These are phyloP conservation scores for Plasmodiophora brassicae DNA, from an alignment of 208 protist genomes.

Conservation along the genomic window DNA sequence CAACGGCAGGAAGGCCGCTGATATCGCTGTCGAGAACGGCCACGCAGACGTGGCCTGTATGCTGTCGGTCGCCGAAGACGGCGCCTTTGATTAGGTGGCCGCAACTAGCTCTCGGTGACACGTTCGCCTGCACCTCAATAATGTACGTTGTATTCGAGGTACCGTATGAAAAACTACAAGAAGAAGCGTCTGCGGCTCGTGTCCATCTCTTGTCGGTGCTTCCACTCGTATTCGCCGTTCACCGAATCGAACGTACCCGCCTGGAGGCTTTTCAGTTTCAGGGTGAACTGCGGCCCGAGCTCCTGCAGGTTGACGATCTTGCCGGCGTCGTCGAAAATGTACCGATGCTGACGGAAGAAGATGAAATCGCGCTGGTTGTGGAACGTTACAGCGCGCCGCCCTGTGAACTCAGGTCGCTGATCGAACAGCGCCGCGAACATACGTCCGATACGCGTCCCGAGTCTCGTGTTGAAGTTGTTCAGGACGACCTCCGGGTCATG, in stretches of 20 bases:
- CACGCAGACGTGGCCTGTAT: no score
- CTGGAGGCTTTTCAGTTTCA: constrained; percentile 72
- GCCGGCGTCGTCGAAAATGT: constrained; percentile 63
- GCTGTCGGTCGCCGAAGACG: no score
- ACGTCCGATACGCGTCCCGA: constrained; percentile 59
- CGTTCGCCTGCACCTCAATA: no score
- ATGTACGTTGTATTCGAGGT: not conserved
- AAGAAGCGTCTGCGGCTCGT: constrained; percentile 46
- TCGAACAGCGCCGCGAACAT: constrained; percentile 68
- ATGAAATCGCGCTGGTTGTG: constrained; percentile 81
- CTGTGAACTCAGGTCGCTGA: constrained; percentile 66
- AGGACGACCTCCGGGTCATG: constrained; percentile 75
- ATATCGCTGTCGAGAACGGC: no score
- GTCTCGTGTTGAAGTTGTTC: constrained; percentile 76
- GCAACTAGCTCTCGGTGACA: no score
- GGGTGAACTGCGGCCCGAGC: constrained; percentile 71
- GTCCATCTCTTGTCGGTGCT: constrained; percentile 52
- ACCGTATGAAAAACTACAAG: constrained; percentile 18
- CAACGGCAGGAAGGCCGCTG: no score
- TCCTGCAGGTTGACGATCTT: constrained; percentile 21
- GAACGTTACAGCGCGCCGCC: constrained; percentile 70
- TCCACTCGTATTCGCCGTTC: constrained; percentile 70
- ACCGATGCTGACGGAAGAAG: constrained; percentile 79
- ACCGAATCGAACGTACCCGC: constrained; percentile 69
- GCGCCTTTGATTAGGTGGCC: no score